Evolutionary conservation across 495 filamentous ascomycete genomes (phyloP), one percentile per base, ranked within the genome.

Genomic region (Talaromyces thailandensis): DNA sequence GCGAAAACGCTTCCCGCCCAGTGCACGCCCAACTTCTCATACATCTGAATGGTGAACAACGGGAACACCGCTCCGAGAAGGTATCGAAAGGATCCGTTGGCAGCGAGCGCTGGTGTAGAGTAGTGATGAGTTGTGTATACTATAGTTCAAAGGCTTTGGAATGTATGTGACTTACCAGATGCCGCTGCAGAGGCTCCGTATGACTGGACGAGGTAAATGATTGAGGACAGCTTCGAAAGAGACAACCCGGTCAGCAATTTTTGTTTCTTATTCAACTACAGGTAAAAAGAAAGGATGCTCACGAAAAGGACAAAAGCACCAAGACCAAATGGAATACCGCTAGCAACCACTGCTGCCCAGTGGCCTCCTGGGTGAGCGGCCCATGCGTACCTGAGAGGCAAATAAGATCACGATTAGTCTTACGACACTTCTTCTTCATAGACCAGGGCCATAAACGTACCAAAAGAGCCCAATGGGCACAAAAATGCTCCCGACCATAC

Each of bases 61-160:
- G 85, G 85, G 64, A 88, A 88, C 11, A 75, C 80, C 14, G 82
- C 81, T 6, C 80, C 83, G 23, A 86, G 59, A 0, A 70, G 64
- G 62, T 87, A 88, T 28, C 85, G 75, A 16, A 81, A 68, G 16
- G 87, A 67, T 18, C 82, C 82, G 57, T 86, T 84, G 3, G 83
- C 83, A 12, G 82, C 82, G 24, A 83, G 64, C 4, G 85, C 84
- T 55, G 75, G 79, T 1, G 84, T 83, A 6, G 81, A 78, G 32
- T 79, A 79, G 74, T 66, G 6, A 73, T 73, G 26, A 77, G 74
- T 63, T 86, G 86, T 0, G 78, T 75, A 56, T 87, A 83, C 28
- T 79, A 67, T 1, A 82, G 73, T 61, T 85, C 86, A 37, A 31
- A 45, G 18, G 23, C 24, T 31, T 9, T 16, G 21, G 25, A 32